These are phyloP conservation scores for Herpetomonas tarakana DNA, from an alignment of 208 protist species.

Conservation along the genomic window DNA sequence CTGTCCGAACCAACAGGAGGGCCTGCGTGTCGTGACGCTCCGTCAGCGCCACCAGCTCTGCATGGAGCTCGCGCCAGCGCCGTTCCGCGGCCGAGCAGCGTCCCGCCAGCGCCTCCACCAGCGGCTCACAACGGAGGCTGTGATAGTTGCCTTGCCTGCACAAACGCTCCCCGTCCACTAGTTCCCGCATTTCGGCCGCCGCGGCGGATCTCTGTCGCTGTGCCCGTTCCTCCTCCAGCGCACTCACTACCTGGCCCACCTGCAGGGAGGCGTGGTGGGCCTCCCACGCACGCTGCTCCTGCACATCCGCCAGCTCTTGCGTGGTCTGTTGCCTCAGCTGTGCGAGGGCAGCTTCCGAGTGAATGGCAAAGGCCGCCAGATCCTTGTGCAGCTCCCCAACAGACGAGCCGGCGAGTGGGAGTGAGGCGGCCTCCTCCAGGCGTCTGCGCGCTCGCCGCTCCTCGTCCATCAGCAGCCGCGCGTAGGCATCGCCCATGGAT, in stretches of 20 bases:
- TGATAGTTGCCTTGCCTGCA: background rate
- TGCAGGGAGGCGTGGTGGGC: constrained; percentile 4
- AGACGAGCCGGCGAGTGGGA: background rate
- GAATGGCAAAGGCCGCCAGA: background rate
- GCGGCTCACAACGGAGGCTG: background rate
- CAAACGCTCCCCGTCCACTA: background rate
- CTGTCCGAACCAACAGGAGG: background rate
- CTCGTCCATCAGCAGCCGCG: constrained; percentile 9
- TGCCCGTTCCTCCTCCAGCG: background rate
- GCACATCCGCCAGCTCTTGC: background rate
- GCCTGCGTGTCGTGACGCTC: constrained; percentile 9
- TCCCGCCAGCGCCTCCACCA: constrained; percentile 20
- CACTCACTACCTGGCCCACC: constrained; percentile 7
- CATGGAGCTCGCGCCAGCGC: constrained; percentile 13
- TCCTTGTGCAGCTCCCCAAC: background rate
- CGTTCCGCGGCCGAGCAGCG: constrained; percentile 18
- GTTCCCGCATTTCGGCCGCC: background rate
- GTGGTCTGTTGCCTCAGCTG: background rate
- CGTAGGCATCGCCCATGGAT: constrained; percentile 7
- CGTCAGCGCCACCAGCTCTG: constrained; percentile 13
- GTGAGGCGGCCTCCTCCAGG: constrained; percentile 13
- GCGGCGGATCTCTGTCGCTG: background rate
- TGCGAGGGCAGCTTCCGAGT: background rate
- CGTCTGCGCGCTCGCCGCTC: constrained; percentile 27
- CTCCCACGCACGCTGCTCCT: constrained; percentile 7